Evolutionary conservation across 1,284 basidiomycete genomes (phyloP), one percentile per base, ranked within the genome.

Genomic region (Caloboletus inedulis): DNA sequence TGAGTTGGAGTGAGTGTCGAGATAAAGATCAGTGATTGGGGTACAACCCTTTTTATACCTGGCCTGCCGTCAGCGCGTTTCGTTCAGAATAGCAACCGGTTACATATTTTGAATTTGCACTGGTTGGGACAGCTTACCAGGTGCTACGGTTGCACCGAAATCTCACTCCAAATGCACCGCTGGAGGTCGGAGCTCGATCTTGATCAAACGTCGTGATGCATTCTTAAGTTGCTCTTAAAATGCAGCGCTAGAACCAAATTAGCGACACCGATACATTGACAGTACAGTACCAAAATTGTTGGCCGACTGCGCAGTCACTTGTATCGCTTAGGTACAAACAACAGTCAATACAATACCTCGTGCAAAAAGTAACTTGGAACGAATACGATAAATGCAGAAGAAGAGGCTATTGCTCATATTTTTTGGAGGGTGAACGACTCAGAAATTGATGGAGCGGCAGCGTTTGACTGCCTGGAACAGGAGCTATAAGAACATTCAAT

Each of bases 31-130:
- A 54, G 53, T 29, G 14, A 33, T 34, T 25, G 31, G 35, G n/a
- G 10, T 19, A 3, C 14, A 18, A 5, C n/a, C 37, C n/a, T 23
- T 35, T 61, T 62, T 65, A 62, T 62, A 61, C 21, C 33, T 41
- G n/a, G 44, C 8, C 8, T 8, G 23, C 23, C 30, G 29, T 42
- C n/a, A n/a, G 3, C 5, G 4, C 9, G 14, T 14, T 12, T 13
- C 10, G 16, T 18, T 25, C 25, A 10, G 13, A 25, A 34, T 21
- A 41, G 49, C 43, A 44, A 43, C 44, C 18, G 25, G 25, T 4
- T 21, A 21, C n/a, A 5, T 3, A 12, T 9, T 29, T 9, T 29
- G 13, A 5, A 44, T 45, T 12, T 29, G 19, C 9, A 29, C 45
- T 29, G 51, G 45, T 53, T 54, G 51, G 49, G 30, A 51, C 39